phyloP scores from a whole-genome alignment of 1,139 yeast genomes.

The Candida neerlandica region DNA sequence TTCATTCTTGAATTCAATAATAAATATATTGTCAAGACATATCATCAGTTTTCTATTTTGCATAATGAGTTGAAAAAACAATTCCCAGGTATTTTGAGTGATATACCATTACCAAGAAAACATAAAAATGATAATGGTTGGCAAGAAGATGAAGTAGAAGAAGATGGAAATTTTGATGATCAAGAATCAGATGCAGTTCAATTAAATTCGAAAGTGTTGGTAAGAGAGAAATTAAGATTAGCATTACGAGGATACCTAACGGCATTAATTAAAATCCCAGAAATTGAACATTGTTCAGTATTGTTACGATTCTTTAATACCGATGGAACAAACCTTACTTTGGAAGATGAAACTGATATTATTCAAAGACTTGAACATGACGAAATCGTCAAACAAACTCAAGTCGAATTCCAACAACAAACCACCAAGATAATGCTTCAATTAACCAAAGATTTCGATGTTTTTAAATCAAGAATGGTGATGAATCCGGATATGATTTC shows the following conservation, averaged over 20 bases:
- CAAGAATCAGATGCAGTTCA: background rate
- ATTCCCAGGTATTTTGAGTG: constrained; percentile 75
- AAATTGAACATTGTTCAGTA: constrained; percentile 53
- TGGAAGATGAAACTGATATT: constrained; percentile 56
- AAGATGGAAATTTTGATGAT: background rate
- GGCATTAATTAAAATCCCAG: constrained; percentile 53
- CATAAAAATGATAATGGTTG: constrained; percentile 43
- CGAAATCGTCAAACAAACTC: constrained; percentile 60
- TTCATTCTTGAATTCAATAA: constrained; percentile 17
- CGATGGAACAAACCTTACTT: constrained; percentile 28
- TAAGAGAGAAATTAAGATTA: constrained; percentile 68
- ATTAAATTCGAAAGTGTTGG: constrained; percentile 14
- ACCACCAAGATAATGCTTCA: constrained; percentile 48
- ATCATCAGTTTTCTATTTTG: constrained; percentile 64
- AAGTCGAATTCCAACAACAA: constrained; percentile 70
- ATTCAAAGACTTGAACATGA: constrained; percentile 63
- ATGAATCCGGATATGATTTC: constrained; percentile 51
- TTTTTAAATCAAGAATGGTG: constrained; percentile 55
- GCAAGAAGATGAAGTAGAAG: constrained; percentile 6
- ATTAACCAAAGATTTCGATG: constrained; percentile 53
- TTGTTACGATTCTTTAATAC: constrained; percentile 55
- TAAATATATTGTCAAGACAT: constrained; percentile 57
- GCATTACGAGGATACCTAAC: constrained; percentile 74
- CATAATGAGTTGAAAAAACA: constrained; percentile 51
- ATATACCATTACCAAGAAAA: constrained; percentile 53